phyloP scores from a whole-genome alignment of 2,329 filamentous ascomycete species.

The Aspergillus ochraceus region DNA sequence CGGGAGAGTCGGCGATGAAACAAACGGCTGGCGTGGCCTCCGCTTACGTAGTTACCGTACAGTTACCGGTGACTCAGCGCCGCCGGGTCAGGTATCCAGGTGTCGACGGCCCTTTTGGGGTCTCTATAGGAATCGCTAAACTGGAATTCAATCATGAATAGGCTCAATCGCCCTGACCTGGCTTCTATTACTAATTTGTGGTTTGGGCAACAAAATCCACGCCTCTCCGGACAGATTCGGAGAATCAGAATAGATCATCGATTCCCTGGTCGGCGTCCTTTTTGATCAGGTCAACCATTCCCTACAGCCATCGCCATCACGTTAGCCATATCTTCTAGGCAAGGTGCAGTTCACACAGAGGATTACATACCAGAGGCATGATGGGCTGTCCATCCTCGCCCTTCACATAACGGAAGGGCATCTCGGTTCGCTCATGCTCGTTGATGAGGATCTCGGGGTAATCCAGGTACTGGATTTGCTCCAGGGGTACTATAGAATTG shows the following conservation, averaged over 20 bases:
- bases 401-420: conserved; percentile 96
- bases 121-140: not conserved
- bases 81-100: not conserved
- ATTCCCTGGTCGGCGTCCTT: conserved; percentile 92
- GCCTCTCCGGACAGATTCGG: conserved; percentile 14
- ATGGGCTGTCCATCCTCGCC: conserved; percentile 73
- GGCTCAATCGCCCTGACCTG: not conserved
- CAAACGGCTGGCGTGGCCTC: conserved; percentile 6
- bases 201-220: too few species aligned
- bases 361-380: conserved; percentile 78
- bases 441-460: conserved; percentile 87
- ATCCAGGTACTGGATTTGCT: conserved; percentile 79
- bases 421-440: conserved; percentile 89
- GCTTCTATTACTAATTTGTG: not conserved
- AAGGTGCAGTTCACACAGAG: not conserved
- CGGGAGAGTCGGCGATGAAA: not conserved
- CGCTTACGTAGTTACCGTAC: not conserved
- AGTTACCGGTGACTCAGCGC: not conserved
- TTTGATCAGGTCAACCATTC: conserved; percentile 91
- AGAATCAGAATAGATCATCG: conserved; percentile 70
- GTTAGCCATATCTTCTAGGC: not conserved
- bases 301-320: conserved; percentile 53
- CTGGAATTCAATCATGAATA: not conserved
- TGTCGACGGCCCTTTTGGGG: not conserved
- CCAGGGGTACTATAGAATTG: conserved; percentile 64